phyloP scores from a whole-genome alignment of 2,329 filamentous ascomycete species.

The Verticillium nonalfalfae region DNA sequence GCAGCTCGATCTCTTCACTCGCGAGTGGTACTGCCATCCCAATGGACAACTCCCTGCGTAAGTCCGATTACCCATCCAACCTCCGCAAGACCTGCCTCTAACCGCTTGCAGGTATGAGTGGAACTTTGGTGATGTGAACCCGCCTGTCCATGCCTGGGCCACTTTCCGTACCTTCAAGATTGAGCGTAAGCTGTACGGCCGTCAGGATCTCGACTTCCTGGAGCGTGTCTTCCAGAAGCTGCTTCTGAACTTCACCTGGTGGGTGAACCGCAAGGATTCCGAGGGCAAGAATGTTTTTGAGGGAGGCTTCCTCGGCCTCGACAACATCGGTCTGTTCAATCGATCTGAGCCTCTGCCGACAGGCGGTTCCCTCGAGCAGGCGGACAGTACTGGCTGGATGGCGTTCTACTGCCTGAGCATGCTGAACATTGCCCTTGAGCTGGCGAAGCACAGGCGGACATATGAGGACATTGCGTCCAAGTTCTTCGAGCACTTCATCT shows the following conservation, averaged over 20 bases:
- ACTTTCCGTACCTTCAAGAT: conserved; percentile 97
- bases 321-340: conserved; percentile 98
- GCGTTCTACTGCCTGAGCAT: conserved; percentile 95
- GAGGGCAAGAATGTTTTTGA: conserved; percentile 98
- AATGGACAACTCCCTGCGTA: conserved; percentile 91
- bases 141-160: conserved; percentile 93
- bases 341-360: conserved; percentile 92
- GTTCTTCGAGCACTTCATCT: conserved; percentile 97
- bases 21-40: conserved; percentile 98
- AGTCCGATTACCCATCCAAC: conserved; percentile 16
- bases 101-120: conserved; percentile 60
- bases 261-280: conserved; percentile 93
- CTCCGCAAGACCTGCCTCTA: background rate
- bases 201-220: conserved; percentile 90
- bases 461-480: conserved; percentile 98
- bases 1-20: conserved; percentile 89
- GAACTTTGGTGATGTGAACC: conserved; percentile 98
- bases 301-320: conserved; percentile 87
- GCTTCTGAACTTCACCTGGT: conserved; percentile 96
- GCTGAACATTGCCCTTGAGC: conserved; percentile 92
- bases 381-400: conserved; percentile 98
- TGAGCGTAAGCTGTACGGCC: conserved; percentile 92
- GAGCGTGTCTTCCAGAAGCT: conserved; percentile 96
- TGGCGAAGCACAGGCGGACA: conserved; percentile 89
- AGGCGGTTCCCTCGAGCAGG: conserved; percentile 88